These are phyloP conservation scores for Stropharia rugosoannulata DNA, from an alignment of 768 basidiomycete genomes.

Conservation along the genomic window DNA sequence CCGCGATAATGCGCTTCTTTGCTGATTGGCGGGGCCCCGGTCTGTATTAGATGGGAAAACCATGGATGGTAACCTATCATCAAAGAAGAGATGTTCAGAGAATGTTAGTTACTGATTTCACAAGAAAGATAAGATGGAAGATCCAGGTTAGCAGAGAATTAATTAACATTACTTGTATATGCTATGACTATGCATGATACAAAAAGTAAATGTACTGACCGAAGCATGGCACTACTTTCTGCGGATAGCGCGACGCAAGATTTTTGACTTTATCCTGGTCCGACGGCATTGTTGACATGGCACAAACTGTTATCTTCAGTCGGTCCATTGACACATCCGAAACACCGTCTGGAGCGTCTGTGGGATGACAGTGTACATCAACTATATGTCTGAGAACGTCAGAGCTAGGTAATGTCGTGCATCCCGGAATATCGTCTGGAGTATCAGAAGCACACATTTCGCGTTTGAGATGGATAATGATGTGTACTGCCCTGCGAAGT, in stretches of 20 bases:
- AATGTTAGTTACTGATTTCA: background rate
- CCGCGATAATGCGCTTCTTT: slow-evolving; percentile 76
- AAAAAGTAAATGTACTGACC: slow-evolving; percentile 48
- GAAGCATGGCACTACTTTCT: slow-evolving; percentile 83
- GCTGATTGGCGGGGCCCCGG: slow-evolving; percentile 7
- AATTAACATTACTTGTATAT: too few relatives aligned
- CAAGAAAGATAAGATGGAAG: slow-evolving; percentile 7
- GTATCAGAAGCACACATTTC: background rate
- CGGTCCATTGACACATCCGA: slow-evolving; percentile 47
- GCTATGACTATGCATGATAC: too few relatives aligned
- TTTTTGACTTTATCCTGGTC: slow-evolving; percentile 75
- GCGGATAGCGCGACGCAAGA: slow-evolving; percentile 59
- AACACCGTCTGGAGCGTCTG: slow-evolving; percentile 52
- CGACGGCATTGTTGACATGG: slow-evolving; percentile 69
- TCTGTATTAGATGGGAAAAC: slow-evolving; percentile 79
- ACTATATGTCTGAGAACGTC: slow-evolving; percentile 66
- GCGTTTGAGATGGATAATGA: background rate
- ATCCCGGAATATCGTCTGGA: background rate
- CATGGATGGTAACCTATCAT: slow-evolving; percentile 89
- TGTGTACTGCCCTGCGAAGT: too few relatives aligned
- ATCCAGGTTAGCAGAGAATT: background rate
- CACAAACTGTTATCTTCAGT: slow-evolving; percentile 69
- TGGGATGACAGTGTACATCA: slow-evolving; percentile 94
- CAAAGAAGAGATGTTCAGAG: slow-evolving; percentile 1
- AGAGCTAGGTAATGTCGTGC: slow-evolving; percentile 22